phyloP scores from a whole-genome alignment of 2,329 filamentous ascomycete species.

The Chalara sp. region DNA sequence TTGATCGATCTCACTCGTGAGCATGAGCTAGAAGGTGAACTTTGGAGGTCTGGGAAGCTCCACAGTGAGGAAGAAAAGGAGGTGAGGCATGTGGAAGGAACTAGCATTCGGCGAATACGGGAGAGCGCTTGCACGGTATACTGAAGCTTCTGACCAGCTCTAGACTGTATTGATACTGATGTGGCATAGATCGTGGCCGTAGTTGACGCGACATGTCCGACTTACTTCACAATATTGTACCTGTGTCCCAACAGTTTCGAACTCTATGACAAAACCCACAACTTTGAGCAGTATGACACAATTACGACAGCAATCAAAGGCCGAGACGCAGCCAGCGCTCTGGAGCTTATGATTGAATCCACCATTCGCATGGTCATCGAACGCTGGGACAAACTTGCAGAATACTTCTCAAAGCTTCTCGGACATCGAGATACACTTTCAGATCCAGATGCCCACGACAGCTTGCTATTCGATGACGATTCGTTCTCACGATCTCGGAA shows the following conservation, averaged over 20 bases:
- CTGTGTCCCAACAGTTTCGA: slow-evolving; percentile 8
- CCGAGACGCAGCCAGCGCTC: not conserved
- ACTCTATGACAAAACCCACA: slow-evolving; percentile 7
- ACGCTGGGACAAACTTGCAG: no score
- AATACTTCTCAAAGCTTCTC: not conserved
- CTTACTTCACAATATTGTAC: slow-evolving; percentile 6
- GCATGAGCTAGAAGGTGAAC: slow-evolving; percentile 2
- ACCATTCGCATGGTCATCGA: no score
- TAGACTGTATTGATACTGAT: not conserved
- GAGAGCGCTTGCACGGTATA: slow-evolving; percentile 9
- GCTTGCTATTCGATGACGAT: not conserved
- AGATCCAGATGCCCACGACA: not conserved
- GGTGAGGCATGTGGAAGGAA: not conserved
- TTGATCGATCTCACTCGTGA: not conserved
- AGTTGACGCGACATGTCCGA: slow-evolving; percentile 4
- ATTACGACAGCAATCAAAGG: no score
- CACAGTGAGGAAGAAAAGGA: slow-evolving; percentile 6
- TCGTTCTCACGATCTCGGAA: not conserved
- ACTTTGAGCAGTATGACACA: slow-evolving; percentile 1
- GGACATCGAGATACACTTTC: not conserved
- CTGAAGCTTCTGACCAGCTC: not conserved
- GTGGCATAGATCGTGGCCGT: slow-evolving; percentile 1
- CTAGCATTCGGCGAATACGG: slow-evolving; percentile 1
- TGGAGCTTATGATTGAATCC: no score
- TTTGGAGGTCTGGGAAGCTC: slow-evolving; percentile 3